Conservation (phyloP, 768 basidiomycete genomes). For the Hygrocybe coccinea region DNA sequence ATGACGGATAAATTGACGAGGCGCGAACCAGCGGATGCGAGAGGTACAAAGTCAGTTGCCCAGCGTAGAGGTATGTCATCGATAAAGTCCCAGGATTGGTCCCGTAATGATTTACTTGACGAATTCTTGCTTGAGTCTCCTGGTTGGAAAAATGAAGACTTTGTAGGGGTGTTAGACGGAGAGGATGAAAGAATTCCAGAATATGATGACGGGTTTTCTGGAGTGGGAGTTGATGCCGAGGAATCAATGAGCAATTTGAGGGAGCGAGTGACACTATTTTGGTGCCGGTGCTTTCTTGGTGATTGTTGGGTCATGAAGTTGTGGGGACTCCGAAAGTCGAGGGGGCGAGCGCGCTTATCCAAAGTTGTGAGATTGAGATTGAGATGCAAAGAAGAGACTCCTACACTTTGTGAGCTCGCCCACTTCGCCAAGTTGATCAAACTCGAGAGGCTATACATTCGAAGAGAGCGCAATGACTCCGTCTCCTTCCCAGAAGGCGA, state of each 20-base stretch:
- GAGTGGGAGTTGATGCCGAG: conserved; percentile 17
- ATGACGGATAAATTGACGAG: conserved; percentile 53
- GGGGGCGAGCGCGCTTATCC: conserved; percentile 51
- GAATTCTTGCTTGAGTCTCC: background rate
- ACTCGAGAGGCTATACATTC: conserved; percentile 83
- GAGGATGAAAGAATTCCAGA: conserved; percentile 31
- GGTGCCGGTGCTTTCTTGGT: conserved; percentile 45
- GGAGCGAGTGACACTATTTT: conserved; percentile 51
- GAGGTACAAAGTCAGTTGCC: conserved; percentile 82
- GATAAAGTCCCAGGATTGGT: conserved; percentile 64
- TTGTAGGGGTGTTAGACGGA: background rate
- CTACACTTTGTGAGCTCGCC: conserved; percentile 63
- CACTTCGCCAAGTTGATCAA: conserved; percentile 71
- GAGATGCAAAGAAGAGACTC: conserved; percentile 6
- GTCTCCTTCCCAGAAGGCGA: conserved; percentile 45
- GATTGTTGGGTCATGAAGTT: conserved; percentile 50
- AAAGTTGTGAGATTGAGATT: conserved; percentile 6
- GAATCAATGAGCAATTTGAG: conserved; percentile 54
- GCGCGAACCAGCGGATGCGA: conserved; percentile 65
- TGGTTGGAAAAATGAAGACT: background rate
- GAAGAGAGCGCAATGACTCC: conserved; percentile 52
- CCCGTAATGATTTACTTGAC: conserved; percentile 31
- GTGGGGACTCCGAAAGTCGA: conserved; percentile 52
- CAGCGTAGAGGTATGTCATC: conserved; percentile 72
- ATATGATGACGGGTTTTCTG: conserved; percentile 29